Conservation (phyloP, 805 yeast genomes). For the Pichia kluyveri region DNA sequence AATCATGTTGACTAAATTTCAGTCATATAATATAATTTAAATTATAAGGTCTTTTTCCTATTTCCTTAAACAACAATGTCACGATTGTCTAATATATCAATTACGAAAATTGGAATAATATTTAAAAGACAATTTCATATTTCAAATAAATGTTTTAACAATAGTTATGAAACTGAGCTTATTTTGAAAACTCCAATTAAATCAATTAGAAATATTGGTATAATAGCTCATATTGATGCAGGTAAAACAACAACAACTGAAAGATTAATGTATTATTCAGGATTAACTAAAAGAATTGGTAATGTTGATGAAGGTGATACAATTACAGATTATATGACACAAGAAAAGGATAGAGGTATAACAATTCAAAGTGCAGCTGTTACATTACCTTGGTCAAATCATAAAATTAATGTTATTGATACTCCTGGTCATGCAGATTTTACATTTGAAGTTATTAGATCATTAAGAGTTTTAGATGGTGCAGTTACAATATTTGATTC, state of each 20-base stretch:
- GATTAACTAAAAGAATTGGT: slow-evolving; percentile 72
- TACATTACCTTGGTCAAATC: slow-evolving; percentile 69
- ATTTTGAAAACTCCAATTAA: slow-evolving; percentile 16
- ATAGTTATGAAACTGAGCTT: slow-evolving; percentile 11
- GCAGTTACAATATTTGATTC: slow-evolving; percentile 89
- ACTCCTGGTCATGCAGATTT: slow-evolving; percentile 99
- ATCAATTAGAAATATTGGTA: slow-evolving; percentile 80
- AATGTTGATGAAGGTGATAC: slow-evolving; percentile 97
- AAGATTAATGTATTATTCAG: slow-evolving; percentile 85
- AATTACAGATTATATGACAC: slow-evolving; percentile 83
- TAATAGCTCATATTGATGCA: slow-evolving; percentile 98
- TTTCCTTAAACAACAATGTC: no score
- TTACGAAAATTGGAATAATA: neutral
- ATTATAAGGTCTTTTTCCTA: no score
- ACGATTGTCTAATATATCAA: no score
- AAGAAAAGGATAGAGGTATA: slow-evolving; percentile 88
- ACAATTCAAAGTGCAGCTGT: slow-evolving; percentile 97
- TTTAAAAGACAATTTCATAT: neutral
- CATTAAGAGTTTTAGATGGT: slow-evolving; percentile 88
- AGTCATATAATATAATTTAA: no score
- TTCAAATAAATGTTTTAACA: neutral
- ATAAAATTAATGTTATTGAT: slow-evolving; percentile 79
- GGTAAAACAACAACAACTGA: slow-evolving; percentile 98
- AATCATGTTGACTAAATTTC: no score
- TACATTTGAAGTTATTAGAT: slow-evolving; percentile 85